Percentiles rank a stretch among this genome's conserved stretches.
These are phyloP conservation scores for Berberis vulgaris DNA, from an alignment of 164 flowering plant genomes.

Conservation along the genomic window DNA sequence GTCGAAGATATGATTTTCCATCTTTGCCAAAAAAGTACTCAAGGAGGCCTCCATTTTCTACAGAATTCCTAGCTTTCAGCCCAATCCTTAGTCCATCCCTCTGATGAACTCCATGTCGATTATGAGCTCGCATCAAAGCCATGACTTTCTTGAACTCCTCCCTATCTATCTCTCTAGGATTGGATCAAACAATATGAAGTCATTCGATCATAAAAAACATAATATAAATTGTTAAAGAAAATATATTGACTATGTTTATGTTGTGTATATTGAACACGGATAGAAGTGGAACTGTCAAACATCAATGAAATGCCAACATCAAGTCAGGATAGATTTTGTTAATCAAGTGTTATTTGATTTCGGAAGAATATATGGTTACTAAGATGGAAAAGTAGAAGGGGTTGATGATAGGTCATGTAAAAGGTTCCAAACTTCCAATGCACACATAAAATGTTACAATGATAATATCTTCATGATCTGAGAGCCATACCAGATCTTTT, in stretches of 20 bases:
- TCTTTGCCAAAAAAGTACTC: conserved; percentile 88
- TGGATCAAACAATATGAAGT: conserved; percentile 4
- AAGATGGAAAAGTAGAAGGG: too few relatives aligned
- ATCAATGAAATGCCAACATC: too few relatives aligned
- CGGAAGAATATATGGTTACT: too few relatives aligned
- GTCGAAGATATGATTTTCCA: conserved; percentile 52
- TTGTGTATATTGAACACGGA: not conserved
- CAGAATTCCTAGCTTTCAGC: conserved; percentile 45
- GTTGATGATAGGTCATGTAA: too few relatives aligned
- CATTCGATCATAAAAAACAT: not conserved
- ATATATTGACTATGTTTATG: not conserved
- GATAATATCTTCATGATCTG: too few relatives aligned
- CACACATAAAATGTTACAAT: too few relatives aligned
- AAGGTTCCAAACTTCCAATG: too few relatives aligned
- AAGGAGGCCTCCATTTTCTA: conserved; percentile 83
- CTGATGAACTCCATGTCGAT: conserved; percentile 76
- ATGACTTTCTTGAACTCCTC: conserved; percentile 93
- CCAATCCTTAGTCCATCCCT: conserved; percentile 67
- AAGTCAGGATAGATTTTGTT: too few relatives aligned
- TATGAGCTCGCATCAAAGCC: conserved; percentile 71
- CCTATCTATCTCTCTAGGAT: conserved; percentile 59
- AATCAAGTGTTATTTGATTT: too few relatives aligned
- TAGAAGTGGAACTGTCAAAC: too few relatives aligned
- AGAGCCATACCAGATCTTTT: too few relatives aligned
- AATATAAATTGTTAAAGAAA: not conserved